Conservation (phyloP, 2,329 filamentous ascomycete species). For the Basipetospora chlamydospora region DNA sequence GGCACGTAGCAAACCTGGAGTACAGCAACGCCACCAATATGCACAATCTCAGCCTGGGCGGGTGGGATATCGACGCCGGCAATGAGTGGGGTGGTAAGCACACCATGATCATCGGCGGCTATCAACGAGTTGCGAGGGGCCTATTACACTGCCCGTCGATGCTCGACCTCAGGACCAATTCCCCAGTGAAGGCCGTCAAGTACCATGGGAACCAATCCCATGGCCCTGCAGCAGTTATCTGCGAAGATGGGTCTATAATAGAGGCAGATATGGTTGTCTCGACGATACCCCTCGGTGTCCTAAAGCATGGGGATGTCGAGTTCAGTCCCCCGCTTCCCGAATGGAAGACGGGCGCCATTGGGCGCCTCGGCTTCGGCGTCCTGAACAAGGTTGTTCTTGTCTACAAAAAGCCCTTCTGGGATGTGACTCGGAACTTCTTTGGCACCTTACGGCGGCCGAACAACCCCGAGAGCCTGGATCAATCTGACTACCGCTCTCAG, state of each 20-base stretch:
- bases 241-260: slow-evolving; percentile 60
- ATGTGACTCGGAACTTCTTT: slow-evolving; percentile 80
- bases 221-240: slow-evolving; percentile 49
- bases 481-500: slow-evolving; percentile 62
- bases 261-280: slow-evolving; percentile 86
- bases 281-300: slow-evolving; percentile 77
- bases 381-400: slow-evolving; percentile 92
- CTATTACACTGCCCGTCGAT: slow-evolving; percentile 62
- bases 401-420: slow-evolving; percentile 85
- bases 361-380: slow-evolving; percentile 78
- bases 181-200: slow-evolving; percentile 55
- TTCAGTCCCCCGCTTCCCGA: slow-evolving; percentile 83
- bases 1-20: slow-evolving; percentile 96
- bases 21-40: slow-evolving; percentile 92
- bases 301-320: slow-evolving; percentile 69
- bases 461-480: slow-evolving; percentile 54
- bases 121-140: slow-evolving; percentile 83
- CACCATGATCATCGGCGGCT: slow-evolving; percentile 84
- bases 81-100: slow-evolving; percentile 96
- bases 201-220: slow-evolving; percentile 38
- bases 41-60: slow-evolving; percentile 69
- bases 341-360: slow-evolving; percentile 71
- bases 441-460: slow-evolving; percentile 69
- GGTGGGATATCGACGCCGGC: slow-evolving; percentile 95
- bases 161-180: slow-evolving; percentile 62